Percentiles rank a stretch among this genome's conserved stretches.
Conservation (phyloP, 306 rosid species). For the Sophora flavescens region DNA sequence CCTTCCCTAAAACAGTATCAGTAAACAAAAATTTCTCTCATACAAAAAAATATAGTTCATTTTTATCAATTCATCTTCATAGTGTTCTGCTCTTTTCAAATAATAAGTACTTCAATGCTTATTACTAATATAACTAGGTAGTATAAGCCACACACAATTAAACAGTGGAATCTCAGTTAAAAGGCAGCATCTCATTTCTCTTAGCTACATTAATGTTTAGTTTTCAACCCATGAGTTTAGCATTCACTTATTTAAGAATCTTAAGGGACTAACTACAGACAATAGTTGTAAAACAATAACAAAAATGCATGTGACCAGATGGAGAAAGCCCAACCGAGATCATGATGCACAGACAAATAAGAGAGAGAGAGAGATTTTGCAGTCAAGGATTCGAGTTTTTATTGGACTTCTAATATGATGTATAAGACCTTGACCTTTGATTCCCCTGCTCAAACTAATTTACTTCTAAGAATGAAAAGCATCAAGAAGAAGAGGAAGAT, state of each 20-base stretch:
- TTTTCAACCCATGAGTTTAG: constrained; percentile 3
- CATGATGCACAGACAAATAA: constrained; percentile 15
- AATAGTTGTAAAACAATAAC: constrained; percentile 2
- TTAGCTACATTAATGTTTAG: neutral
- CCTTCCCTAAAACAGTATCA: constrained; percentile 52
- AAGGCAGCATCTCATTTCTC: too few relatives aligned
- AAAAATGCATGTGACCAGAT: neutral
- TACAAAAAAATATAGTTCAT: too few relatives aligned
- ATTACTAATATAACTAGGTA: too few relatives aligned
- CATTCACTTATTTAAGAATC: neutral
- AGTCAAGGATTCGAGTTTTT: neutral
- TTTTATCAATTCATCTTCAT: too few relatives aligned
- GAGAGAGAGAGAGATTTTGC: neutral
- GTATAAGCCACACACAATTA: too few relatives aligned
- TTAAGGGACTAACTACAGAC: neutral
- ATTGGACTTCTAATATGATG: too few relatives aligned
- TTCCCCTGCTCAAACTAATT: too few relatives aligned
- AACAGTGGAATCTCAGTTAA: too few relatives aligned
- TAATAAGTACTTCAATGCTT: too few relatives aligned
- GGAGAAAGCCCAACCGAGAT: neutral
- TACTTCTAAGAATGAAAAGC: constrained; percentile 56
- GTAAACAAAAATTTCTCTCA: too few relatives aligned
- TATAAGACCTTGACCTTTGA: too few relatives aligned
- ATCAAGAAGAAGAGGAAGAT: constrained; percentile 80
- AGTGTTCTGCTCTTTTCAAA: too few relatives aligned